Base-by-base conservation (phyloP, 805 yeast species). In the Candida incommunis region DNA sequence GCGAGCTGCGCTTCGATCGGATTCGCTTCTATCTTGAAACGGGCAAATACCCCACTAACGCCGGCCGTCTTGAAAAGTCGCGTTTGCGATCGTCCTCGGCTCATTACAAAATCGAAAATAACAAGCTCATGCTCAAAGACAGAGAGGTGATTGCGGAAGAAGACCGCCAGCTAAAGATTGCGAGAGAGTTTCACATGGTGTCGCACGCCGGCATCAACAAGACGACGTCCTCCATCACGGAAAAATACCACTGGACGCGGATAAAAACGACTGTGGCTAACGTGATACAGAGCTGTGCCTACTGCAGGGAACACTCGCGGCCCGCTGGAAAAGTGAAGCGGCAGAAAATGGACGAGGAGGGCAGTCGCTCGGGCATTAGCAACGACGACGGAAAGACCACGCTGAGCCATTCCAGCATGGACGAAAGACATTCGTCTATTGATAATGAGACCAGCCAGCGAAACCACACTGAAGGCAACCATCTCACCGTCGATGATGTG, bases 131-230 rank as follows among this genome's bases (percentile, higher is more conserved):
- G 72, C 68, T 85, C 41, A 81, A 80, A 52, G 92, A 83, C 18
- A 72, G 80, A 48, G 94, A 85, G 59, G 96, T 90, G n/a, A 72
- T 90, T 1, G 68, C 80, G 25, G 88, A 82, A 49, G 81, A 84
- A 0, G 74, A 69, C 1, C 74, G 79, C 43, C 97, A 88, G 62
- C 58, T 80, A 41, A 79, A 76, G 50, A 78, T 90, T 24, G 84
- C 88, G 26, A 70, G 76, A 5, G 81, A 79, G 40, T 64, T 76
- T 20, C 98, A 90, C 59, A 58, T 71, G 50, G 61, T 71, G 20
- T 74, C 71, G 41, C 98, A 90, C 58, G 80, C 80, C 11, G 97
- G 97, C 9, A 86, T 90, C 50, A 90, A 90, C 64, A 84, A 80
- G 56, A 80, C 94, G 1, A 87, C 96, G 0, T 66, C 90, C 0